Conservation (phyloP, 768 basidiomycete genomes). For the Auriscalpium microsporum region DNA sequence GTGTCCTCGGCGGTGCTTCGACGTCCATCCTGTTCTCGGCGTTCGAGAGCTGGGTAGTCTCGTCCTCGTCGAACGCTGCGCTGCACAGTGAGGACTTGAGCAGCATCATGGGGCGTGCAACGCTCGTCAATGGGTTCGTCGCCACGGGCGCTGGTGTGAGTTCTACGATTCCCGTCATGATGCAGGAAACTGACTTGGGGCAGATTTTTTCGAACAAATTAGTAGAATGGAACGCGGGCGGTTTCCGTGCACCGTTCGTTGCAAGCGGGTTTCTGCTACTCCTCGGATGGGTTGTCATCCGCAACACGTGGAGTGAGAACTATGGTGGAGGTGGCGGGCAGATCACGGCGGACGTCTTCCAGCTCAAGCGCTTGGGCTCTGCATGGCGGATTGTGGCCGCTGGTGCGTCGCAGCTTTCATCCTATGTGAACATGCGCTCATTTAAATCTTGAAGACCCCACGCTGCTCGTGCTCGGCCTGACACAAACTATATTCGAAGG, state of each 20-base stretch:
- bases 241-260: conserved; percentile 57
- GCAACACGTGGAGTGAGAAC: conserved; percentile 57
- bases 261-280: conserved; percentile 51
- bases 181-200: background rate
- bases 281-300: conserved; percentile 49
- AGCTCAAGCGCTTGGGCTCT: conserved; percentile 41
- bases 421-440: background rate
- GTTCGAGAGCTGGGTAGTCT: conserved; percentile 74
- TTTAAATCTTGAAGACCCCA: conserved; percentile 34
- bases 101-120: conserved; percentile 63
- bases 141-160: conserved; percentile 59
- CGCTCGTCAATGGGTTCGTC: conserved; percentile 64
- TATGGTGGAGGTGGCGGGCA: conserved; percentile 40
- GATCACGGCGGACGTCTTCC: conserved; percentile 33
- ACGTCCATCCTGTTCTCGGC: conserved; percentile 70
- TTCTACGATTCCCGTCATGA: conserved; percentile 20
- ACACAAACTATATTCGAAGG: conserved; percentile 80
- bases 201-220: conserved; percentile 38
- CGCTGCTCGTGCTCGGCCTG: conserved; percentile 56
- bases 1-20: conserved; percentile 61
- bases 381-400: conserved; percentile 47
- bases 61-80: conserved; percentile 42
- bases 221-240: conserved; percentile 36
- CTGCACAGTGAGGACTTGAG: conserved; percentile 54
- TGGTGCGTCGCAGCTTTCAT: conserved; percentile 4